Evolutionary conservation across 208 protist species (phyloP), one percentile per base, ranked within the genome.

Genomic region (Leishmania major): DNA sequence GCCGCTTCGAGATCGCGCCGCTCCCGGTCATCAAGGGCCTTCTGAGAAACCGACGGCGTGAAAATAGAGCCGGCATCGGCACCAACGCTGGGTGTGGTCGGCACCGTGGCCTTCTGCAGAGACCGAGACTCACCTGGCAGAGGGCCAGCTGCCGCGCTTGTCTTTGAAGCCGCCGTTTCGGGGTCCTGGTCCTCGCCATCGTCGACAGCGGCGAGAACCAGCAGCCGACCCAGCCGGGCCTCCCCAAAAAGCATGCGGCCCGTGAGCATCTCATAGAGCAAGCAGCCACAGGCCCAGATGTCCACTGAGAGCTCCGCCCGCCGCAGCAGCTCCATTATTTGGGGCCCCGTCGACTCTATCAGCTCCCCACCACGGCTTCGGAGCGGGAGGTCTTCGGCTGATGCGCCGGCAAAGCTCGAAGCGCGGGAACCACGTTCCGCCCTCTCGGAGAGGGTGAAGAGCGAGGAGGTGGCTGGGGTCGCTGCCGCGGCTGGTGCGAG

Each of bases 201-300:
- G 53, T 69, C 25, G 73, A 22, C 31, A 79, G 82, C 72, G 70
- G 87, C 89, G 31, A 95, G 85, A 47, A 87, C 76, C n/a, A 94
- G 62, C 17, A 94, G 88, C 5, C 90, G 86, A n/a, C 87, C 89
- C 59, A 97, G 75, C 3, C 88, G 87, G 53, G 75, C 90, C 53
- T 93, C 90, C 47, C 90, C 92, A 84, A 97, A 97, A 43, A 97
- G 87, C 90, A 94, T 92, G 66, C 87, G 86, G 6, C 94, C 94
- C 4, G 92, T 96, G 13, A 97, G 88, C 60, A 97, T 83, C 80
- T 97, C 94, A 84, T 96, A 96, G 40, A 97, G 86, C 43, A 96
- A 73, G 70, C 94, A 97, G 37, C 94, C 94, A 69, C 92, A 96
- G 45, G 84, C 86, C 94, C 94, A 97, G 73, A 97, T 91, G 77